phyloP scores from a whole-genome alignment of 2,329 filamentous ascomycete species.

The Magnaporthiopsis incrustans region DNA sequence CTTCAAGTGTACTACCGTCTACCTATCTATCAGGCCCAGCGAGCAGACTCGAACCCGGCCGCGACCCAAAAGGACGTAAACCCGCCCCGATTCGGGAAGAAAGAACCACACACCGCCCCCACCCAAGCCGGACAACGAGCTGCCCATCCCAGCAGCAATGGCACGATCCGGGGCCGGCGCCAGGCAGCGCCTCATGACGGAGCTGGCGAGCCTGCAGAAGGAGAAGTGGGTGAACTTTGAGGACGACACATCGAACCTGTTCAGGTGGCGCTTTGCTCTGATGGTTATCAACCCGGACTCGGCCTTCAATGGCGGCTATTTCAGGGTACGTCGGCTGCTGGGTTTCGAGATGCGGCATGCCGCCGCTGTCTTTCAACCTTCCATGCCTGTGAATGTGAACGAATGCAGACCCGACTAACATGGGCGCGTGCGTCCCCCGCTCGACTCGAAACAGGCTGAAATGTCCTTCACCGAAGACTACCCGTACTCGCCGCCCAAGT shows the following conservation, averaged over 20 bases:
- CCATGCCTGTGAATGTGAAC: too few relatives aligned
- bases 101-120: not conserved
- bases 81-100: not conserved
- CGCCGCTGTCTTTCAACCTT: too few relatives aligned
- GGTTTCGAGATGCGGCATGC: not conserved
- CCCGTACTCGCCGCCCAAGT: conserved; percentile 80
- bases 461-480: conserved; percentile 88
- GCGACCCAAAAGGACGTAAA: not conserved
- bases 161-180: conserved; percentile 33
- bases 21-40: not conserved
- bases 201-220: conserved; percentile 72
- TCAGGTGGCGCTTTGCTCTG: conserved; percentile 79
- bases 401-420: not conserved
- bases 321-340: conserved; percentile 45
- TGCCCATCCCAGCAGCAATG: not conserved
- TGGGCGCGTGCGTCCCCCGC: not conserved
- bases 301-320: conserved; percentile 86
- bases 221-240: conserved; percentile 94
- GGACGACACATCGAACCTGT: conserved; percentile 61
- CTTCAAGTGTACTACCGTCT: not conserved
- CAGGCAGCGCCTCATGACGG: conserved; percentile 80
- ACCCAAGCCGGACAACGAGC: not conserved
- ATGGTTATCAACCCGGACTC: conserved; percentile 92
- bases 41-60: too few relatives aligned
- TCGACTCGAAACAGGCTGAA: conserved; percentile 47